phyloP scores from a whole-genome alignment of 305 asterid species.

The Fraxinus latifolia region DNA sequence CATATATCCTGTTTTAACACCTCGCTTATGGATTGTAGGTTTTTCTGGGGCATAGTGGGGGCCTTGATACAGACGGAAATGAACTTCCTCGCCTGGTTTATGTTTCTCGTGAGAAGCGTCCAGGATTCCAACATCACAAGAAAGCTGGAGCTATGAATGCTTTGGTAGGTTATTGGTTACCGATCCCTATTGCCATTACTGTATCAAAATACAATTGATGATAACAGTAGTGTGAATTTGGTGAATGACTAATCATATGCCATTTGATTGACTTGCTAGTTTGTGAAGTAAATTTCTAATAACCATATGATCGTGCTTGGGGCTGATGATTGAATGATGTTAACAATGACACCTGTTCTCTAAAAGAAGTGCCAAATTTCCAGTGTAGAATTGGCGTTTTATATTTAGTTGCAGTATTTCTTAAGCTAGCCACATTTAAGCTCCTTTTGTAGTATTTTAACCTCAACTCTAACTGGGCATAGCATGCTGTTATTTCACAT shows the following conservation, averaged over 20 bases:
- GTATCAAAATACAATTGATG: not conserved
- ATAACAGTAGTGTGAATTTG: not conserved
- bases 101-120: slow-evolving; percentile 97
- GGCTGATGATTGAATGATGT: not conserved
- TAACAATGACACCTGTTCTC: not conserved
- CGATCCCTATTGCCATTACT: not conserved
- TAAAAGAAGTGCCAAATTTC: not conserved
- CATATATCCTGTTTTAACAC: not conserved
- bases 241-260: not conserved
- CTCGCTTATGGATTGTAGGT: slow-evolving; percentile 20
- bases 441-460: not conserved
- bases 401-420: not conserved
- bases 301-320: not conserved
- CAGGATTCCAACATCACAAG: slow-evolving; percentile 98
- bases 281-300: not conserved
- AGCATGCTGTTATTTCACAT: not conserved
- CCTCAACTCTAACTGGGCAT: not conserved
- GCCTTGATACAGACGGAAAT: slow-evolving; percentile 39
- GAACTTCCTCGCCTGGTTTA: slow-evolving; percentile 43
- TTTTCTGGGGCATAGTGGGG: slow-evolving; percentile 41
- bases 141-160: slow-evolving; percentile 99
- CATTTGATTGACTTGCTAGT: not conserved
- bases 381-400: not conserved
- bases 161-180: slow-evolving; percentile 32
- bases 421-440: not conserved